phyloP scores from a whole-genome alignment of 2,329 filamentous ascomycete genomes.

The Claviceps humidiphila region DNA sequence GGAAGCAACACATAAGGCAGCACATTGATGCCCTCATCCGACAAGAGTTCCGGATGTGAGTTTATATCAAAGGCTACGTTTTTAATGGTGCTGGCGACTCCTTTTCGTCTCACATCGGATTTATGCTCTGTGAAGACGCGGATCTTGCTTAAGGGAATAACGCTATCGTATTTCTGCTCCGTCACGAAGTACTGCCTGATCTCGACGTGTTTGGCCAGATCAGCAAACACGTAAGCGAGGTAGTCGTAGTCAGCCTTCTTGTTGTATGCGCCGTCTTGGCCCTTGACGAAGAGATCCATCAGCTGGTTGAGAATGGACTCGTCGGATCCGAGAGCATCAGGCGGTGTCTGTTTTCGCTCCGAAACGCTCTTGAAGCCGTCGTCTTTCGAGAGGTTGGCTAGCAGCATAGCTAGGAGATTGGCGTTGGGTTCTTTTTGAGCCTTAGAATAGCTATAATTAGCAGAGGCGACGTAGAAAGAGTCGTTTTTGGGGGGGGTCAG shows the following conservation, averaged over 20 bases:
- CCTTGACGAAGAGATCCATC: slow-evolving; percentile 92
- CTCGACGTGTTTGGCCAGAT: slow-evolving; percentile 70
- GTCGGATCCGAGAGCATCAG: slow-evolving; percentile 58
- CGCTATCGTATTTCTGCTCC: slow-evolving; percentile 60
- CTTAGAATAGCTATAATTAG: slow-evolving; percentile 24
- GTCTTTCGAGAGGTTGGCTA: slow-evolving; percentile 82
- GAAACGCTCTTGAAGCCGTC: slow-evolving; percentile 59
- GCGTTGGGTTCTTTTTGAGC: slow-evolving; percentile 65
- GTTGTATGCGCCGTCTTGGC: slow-evolving; percentile 71
- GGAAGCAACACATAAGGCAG: slow-evolving; percentile 82
- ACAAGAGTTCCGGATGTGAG: slow-evolving; percentile 58
- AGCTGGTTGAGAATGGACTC: slow-evolving; percentile 74
- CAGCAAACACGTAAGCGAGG: slow-evolving; percentile 84
- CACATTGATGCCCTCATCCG: slow-evolving; percentile 61
- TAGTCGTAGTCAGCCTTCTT: slow-evolving; percentile 81
- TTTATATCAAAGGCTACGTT: slow-evolving; percentile 77
- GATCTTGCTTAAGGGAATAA: slow-evolving; percentile 85
- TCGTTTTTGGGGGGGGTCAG: neutral
- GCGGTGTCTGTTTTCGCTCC: slow-evolving; percentile 51
- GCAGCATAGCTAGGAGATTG: slow-evolving; percentile 76
- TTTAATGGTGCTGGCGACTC: slow-evolving; percentile 94
- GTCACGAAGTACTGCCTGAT: slow-evolving; percentile 63
- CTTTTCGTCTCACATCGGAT: slow-evolving; percentile 70
- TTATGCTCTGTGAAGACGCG: slow-evolving; percentile 88
- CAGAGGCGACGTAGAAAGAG: neutral